Evolutionary conservation across 768 basidiomycete genomes (phyloP).

Genomic region (Filobasidium floriforme): DNA sequence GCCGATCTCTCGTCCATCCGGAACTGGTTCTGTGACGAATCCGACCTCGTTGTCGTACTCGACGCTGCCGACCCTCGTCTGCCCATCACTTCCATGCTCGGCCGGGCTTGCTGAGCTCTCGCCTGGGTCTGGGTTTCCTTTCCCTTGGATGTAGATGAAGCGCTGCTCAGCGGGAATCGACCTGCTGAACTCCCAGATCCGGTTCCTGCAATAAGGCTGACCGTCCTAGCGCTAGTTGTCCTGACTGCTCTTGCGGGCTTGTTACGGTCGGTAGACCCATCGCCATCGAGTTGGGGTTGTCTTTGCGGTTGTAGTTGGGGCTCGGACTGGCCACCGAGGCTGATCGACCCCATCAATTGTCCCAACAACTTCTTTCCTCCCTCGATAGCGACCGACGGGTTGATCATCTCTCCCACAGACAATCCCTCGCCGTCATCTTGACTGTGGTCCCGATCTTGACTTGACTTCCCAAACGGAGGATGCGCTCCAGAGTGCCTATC

Average conservation of each 20-base stretch:
- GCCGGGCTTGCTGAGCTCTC: not conserved
- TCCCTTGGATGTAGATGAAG: too few relatives aligned
- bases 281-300: too few relatives aligned
- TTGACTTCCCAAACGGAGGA: not conserved
- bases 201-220: not conserved
- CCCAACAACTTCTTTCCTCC: constrained; percentile 36
- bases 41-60: not conserved
- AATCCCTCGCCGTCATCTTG: constrained; percentile 19
- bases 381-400: constrained; percentile 25
- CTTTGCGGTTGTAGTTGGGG: not conserved
- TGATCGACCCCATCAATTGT: constrained; percentile 23
- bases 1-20: not conserved
- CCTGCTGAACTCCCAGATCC: not conserved
- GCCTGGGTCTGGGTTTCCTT: not conserved
- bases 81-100: not conserved
- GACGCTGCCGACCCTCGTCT: not conserved
- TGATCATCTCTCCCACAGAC: not conserved
- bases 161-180: not conserved
- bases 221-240: too few relatives aligned
- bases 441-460: not conserved
- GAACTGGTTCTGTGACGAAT: too few relatives aligned
- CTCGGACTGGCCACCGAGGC: not conserved
- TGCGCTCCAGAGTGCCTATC: not conserved
- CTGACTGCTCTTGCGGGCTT: too few relatives aligned
- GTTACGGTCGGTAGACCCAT: too few relatives aligned